A percentile compares a stretch with the other conserved stretches of the same genome.
phyloP scores from a whole-genome alignment of 1,284 basidiomycete genomes.

The Puccinia coronata region DNA sequence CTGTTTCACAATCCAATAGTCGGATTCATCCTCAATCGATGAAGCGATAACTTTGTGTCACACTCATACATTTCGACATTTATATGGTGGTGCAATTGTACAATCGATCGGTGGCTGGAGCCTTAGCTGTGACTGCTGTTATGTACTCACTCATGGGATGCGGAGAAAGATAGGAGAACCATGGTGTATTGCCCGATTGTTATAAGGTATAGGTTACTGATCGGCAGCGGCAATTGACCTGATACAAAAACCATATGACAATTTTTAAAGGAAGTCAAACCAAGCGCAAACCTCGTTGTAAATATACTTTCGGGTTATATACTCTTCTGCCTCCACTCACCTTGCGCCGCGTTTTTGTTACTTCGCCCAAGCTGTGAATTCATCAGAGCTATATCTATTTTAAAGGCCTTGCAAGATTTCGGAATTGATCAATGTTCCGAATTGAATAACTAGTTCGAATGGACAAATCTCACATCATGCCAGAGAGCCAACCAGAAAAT shows the following conservation, averaged over 20 bases:
- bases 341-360: background rate
- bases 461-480: slow-evolving; percentile 19
- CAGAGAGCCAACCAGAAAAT: slow-evolving; percentile 29
- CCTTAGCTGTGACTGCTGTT: background rate
- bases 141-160: slow-evolving; percentile 12
- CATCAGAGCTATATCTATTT: background rate
- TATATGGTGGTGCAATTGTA: background rate
- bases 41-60: background rate
- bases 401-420: background rate
- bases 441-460: slow-evolving; percentile 1
- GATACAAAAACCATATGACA: too few species aligned
- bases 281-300: background rate
- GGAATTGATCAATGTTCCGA: slow-evolving; percentile 5
- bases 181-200: background rate
- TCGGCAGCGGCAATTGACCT: background rate
- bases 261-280: background rate
- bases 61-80: background rate
- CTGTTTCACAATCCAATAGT: background rate
- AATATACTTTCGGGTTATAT: slow-evolving; percentile 3
- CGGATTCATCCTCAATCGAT: background rate
- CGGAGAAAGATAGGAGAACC: slow-evolving; percentile 8
- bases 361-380: background rate
- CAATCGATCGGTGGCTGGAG: slow-evolving; percentile 4
- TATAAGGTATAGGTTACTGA: background rate
- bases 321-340: background rate